phyloP scores from a whole-genome alignment of 805 yeast genomes.

The Ogataea henricii region DNA sequence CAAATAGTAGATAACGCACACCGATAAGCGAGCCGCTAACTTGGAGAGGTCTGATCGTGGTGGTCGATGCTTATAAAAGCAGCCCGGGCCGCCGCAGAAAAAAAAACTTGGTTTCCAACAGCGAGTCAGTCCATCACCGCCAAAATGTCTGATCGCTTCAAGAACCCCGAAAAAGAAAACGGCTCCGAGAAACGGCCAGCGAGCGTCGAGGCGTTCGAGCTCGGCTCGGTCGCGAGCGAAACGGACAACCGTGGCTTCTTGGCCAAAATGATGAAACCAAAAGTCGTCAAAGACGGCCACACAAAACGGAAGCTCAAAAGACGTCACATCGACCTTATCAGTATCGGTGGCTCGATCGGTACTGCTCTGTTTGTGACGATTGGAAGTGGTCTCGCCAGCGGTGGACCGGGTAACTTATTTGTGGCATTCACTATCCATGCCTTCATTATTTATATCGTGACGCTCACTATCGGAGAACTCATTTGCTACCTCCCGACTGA shows the following conservation, averaged over 20 bases:
- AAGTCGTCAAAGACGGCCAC: constrained; percentile 15
- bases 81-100: background rate
- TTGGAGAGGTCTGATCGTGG: background rate
- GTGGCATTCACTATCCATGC: constrained; percentile 70
- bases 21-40: constrained; percentile 2
- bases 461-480: constrained; percentile 76
- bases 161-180: background rate
- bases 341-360: constrained; percentile 82
- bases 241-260: background rate
- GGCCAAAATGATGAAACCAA: background rate
- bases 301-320: constrained; percentile 20
- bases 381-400: constrained; percentile 61
- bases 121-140: background rate
- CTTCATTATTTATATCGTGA: constrained; percentile 60
- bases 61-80: background rate
- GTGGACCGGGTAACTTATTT: constrained; percentile 72
- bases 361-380: constrained; percentile 77
- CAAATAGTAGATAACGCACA: constrained; percentile 5
- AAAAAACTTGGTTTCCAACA: background rate
- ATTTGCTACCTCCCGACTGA: constrained; percentile 74
- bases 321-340: constrained; percentile 75
- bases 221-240: constrained; percentile 5
- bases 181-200: constrained; percentile 3
- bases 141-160: background rate
- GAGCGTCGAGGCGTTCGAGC: constrained; percentile 8